phyloP scores from a whole-genome alignment of 768 basidiomycete genomes.

The Boletus tylopilopsis region DNA sequence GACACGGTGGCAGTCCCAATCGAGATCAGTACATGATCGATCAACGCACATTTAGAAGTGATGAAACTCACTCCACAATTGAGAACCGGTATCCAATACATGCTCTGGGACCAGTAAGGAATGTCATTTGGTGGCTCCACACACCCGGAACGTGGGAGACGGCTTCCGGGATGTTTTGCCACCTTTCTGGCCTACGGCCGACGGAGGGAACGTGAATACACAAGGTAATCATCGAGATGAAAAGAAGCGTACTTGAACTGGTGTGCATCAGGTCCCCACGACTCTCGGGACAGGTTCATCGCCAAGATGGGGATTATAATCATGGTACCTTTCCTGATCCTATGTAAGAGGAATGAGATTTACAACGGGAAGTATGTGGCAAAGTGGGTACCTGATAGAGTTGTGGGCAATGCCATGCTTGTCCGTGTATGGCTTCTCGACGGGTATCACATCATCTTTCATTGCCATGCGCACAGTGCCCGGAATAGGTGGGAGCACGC shows the following conservation, averaged over 20 bases:
- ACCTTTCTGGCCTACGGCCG: conserved; percentile 69
- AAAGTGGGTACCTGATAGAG: conserved; percentile 33
- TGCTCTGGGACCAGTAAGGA: conserved; percentile 59
- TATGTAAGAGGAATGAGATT: conserved; percentile 9
- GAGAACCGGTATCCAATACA: conserved; percentile 72
- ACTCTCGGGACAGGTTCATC: conserved; percentile 46
- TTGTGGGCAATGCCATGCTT: conserved; percentile 37
- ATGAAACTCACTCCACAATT: conserved; percentile 47
- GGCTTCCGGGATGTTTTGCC: conserved; percentile 47
- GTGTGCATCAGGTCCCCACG: conserved; percentile 62
- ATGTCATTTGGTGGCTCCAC: conserved; percentile 56
- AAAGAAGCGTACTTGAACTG: conserved; percentile 50
- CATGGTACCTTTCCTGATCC: conserved; percentile 42
- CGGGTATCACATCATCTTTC: conserved; percentile 51
- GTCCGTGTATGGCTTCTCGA: conserved; percentile 44
- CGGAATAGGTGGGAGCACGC: conserved; percentile 47
- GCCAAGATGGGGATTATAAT: conserved; percentile 49
- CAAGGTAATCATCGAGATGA: background rate
- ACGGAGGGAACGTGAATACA: no score
- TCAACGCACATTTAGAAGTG: no score
- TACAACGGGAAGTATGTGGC: background rate
- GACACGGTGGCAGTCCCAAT: background rate
- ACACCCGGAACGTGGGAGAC: conserved; percentile 51
- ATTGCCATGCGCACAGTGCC: conserved; percentile 42
- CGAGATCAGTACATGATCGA: background rate